Evolutionary conservation across 768 basidiomycete species (phyloP).

Genomic region (Grammothele lineata): DNA sequence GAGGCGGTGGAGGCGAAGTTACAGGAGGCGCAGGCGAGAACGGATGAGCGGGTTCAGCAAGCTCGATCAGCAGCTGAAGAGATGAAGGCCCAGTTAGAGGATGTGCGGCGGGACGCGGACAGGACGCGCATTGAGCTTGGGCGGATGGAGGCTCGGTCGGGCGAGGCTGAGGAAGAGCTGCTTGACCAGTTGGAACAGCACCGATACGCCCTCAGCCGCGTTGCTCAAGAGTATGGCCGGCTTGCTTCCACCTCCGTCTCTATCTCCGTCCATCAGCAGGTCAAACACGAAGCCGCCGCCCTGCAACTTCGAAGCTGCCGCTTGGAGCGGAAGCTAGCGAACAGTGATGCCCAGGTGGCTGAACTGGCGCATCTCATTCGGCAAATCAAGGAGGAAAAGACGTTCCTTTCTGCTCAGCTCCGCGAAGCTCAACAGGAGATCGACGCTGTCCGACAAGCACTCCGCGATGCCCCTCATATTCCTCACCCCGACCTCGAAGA

Average conservation of each 20-base stretch:
- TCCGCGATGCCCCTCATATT: not conserved
- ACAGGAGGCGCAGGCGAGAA: constrained; percentile 39
- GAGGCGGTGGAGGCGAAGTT: constrained; percentile 43
- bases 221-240: constrained; percentile 43
- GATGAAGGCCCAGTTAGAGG: constrained; percentile 35
- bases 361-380: constrained; percentile 64
- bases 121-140: constrained; percentile 31
- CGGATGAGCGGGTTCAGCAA: constrained; percentile 36
- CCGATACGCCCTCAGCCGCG: constrained; percentile 39
- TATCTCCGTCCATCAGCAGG: constrained; percentile 15
- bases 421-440: constrained; percentile 19
- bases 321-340: constrained; percentile 64
- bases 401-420: constrained; percentile 30
- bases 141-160: constrained; percentile 26
- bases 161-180: constrained; percentile 42
- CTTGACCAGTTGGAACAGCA: constrained; percentile 49
- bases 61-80: constrained; percentile 30
- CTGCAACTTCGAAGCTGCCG: constrained; percentile 46
- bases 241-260: constrained; percentile 27
- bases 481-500: not conserved
- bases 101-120: constrained; percentile 33
- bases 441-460: constrained; percentile 6
- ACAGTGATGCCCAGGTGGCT: constrained; percentile 60
- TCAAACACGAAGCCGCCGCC: constrained; percentile 27
- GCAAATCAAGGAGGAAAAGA: constrained; percentile 49